A percentile compares a stretch with the other conserved stretches of the same genome.
Conservation (phyloP, 257 asterid species). For the Capsicum chinense region DNA sequence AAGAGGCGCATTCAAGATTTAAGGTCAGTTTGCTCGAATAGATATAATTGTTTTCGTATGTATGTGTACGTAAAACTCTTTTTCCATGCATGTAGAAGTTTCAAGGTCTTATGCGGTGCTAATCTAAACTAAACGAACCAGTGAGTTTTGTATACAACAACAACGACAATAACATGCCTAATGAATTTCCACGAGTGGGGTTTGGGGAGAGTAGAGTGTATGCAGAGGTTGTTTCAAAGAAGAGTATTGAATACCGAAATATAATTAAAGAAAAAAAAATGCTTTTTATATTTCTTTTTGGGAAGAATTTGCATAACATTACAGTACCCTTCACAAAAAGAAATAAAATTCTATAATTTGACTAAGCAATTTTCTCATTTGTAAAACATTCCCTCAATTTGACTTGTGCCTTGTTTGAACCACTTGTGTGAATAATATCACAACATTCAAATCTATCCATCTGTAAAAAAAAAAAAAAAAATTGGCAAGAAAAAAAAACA, state of each 20-base stretch:
- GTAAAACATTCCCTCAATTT: conserved; percentile 52
- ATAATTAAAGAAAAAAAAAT: not conserved
- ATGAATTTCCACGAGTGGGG: too few species aligned
- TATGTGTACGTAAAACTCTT: too few species aligned
- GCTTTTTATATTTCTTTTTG: not conserved
- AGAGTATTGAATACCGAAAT: not conserved
- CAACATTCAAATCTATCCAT: conserved; percentile 62
- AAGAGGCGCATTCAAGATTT: too few species aligned
- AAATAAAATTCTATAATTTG: not conserved
- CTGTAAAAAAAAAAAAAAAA: not conserved
- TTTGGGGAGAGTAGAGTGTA: too few species aligned
- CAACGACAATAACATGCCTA: too few species aligned
- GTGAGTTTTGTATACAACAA: not conserved
- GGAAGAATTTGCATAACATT: not conserved
- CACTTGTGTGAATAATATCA: conserved; percentile 41
- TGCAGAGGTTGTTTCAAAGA: too few species aligned
- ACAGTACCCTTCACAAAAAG: not conserved
- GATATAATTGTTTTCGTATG: too few species aligned
- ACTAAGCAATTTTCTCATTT: conserved; percentile 59
- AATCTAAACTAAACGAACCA: too few species aligned
- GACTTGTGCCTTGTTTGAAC: conserved; percentile 28
- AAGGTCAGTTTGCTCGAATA: too few species aligned
- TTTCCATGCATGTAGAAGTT: too few species aligned
- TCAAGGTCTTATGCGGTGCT: too few species aligned
- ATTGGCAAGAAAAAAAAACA: not conserved